Evolutionary conservation across 352 stramenopile genomes (phyloP), one percentile per base, ranked within the genome.

Genomic region (Pythium plurisporium): DNA sequence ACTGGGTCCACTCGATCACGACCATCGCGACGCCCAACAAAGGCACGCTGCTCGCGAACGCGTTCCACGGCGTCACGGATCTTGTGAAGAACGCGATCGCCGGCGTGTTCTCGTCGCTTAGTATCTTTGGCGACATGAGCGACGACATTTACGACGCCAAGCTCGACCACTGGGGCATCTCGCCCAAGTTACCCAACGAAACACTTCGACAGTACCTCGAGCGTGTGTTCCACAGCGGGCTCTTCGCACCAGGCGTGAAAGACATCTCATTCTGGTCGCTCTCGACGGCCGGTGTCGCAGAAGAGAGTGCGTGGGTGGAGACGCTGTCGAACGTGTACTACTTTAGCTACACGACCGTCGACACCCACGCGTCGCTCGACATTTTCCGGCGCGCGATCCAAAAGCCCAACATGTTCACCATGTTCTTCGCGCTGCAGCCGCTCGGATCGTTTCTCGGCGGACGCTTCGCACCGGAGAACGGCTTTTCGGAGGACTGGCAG

Each of bases 1-100:
- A 74, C 57, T 90, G 80, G 77, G 67, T 90, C 43, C 71, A 86
- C 50, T 90, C 80, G 12, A 67, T 90, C 61, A 87, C 80, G 38
- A 87, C 74, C 7, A 66, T 90, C 36, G 72, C 77, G 7, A 64
- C 77, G 0, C 77, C 80, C 1, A 86, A 88, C 70, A 73, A 84
- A 23, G 80, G 80, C 41, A 79, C 78, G 5, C 70, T 72, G 5
- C 56, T 90, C 29, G 73, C 62, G 1, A 44, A 87, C 42, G 74
- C 57, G 15, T 70, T 86, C 52, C 68, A 66, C 2, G 44, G 64
- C 17, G 74, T 80, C 31, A 66, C 64, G 20, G 66, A 84, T 26
- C 42, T 64, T 0, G 62, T 83, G 45, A 73, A 80, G 40, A 67
- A 64, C 22, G 17, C 79, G 33, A 15, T 83, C 0, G 59, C 73